Evolutionary conservation across 495 filamentous ascomycete genomes (phyloP), one percentile per base, ranked within the genome.

Genomic region (Podospora pseudopauciseta): DNA sequence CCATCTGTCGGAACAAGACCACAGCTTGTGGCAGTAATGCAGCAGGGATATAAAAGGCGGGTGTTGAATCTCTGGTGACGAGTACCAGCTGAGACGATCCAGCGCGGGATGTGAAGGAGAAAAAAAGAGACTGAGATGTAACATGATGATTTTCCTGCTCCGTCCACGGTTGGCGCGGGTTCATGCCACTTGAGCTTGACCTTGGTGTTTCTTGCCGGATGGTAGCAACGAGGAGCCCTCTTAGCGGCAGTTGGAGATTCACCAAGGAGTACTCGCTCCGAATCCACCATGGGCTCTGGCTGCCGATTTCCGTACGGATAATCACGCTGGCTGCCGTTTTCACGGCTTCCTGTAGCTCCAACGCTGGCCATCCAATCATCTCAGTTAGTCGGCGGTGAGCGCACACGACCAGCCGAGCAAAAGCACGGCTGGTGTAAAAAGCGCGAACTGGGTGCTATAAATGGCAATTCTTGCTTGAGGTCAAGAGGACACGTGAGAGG

Each of bases 1-100:
- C 16, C 34, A 18, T 58, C 28, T 64, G 67, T 73, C 74, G 72
- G 73, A 65, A 68, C 39, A 66, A 59, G 63, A 68, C 39, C 56
- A 39, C 34, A 32, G 15, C 18, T 66, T 72, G 63, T 69, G 68
- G 60, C 66, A 65, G 70, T 63, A 49, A 67, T 69, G 64, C 65
- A 68, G 66, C 71, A 72, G 65, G 74, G 74, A 67, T 49, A 53
- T 63, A 39, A 54, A 67, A 54, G 59, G 13, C 9, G 39, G 39
- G 15, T 49, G 66, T 68, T 65, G 65, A 59, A 61, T 68, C 66
- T 65, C 28, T 54, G 53, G 27, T n/a, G 15, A 55, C 63, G 34
- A 49, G 15, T 49, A 49, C 39, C 39, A 30, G 62, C 44, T 19
- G 59, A 44, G 20, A 44, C n/a, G n/a, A 39, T 54, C 56, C 56